These are phyloP conservation scores for Leishmania mexicana DNA, from an alignment of 208 protist genomes.

Conservation along the genomic window DNA sequence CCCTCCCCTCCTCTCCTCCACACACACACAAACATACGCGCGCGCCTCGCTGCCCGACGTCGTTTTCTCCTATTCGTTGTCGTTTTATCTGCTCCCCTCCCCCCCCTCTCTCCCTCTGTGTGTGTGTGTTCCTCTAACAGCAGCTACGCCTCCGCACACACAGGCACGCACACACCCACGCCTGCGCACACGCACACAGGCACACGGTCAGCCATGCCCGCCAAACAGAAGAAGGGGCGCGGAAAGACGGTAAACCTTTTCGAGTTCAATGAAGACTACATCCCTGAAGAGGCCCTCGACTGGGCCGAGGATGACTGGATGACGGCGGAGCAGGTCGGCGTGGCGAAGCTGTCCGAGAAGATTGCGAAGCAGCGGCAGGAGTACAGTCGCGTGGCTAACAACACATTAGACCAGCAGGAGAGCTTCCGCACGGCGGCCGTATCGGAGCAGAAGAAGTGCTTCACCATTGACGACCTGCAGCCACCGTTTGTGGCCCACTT, in stretches of 20 bases:
- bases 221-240: constrained; percentile 73
- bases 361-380: constrained; percentile 49
- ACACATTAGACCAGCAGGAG: constrained; percentile 50
- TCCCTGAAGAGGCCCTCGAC: constrained; percentile 78
- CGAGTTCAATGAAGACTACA: constrained; percentile 81
- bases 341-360: constrained; percentile 62
- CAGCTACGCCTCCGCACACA: no score
- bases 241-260: constrained; percentile 83
- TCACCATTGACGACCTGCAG: constrained; percentile 52
- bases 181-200: not conserved
- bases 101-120: not conserved
- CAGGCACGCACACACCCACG: no score
- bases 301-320: constrained; percentile 73
- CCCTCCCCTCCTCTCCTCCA: not conserved
- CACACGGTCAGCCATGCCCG: constrained; percentile 40
- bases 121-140: no score
- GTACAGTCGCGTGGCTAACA: constrained; percentile 73
- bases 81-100: not conserved
- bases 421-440: constrained; percentile 62
- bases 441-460: constrained; percentile 23
- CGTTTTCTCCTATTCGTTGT: not conserved
- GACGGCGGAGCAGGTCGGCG: constrained; percentile 56
- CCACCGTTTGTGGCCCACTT: constrained; percentile 83
- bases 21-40: not conserved
- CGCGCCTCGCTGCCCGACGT: not conserved